Percentiles rank a stretch among this genome's conserved stretches.
Evolutionary conservation across 768 basidiomycete species (phyloP).

Genomic region (Coprinopsis strossmayeri): DNA sequence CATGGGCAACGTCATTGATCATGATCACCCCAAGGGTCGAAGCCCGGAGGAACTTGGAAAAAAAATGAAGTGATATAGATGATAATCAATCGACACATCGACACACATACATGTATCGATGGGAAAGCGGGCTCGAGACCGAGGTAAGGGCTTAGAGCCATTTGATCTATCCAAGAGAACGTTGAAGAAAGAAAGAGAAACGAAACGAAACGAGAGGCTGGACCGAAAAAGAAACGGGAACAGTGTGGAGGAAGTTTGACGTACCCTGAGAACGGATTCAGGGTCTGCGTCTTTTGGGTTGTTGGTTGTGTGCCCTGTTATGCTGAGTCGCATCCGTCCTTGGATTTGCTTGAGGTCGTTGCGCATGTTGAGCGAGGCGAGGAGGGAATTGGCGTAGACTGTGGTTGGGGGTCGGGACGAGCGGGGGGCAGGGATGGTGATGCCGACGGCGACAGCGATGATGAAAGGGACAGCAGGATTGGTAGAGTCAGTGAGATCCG

Average conservation of each 20-base stretch:
- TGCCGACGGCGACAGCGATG: no score
- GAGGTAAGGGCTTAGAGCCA: no score
- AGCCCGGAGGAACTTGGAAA: no score
- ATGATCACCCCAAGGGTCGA: no score
- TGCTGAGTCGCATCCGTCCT: constrained; percentile 1
- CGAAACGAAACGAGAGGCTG: background rate
- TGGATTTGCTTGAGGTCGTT: constrained; percentile 6
- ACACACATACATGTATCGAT: no score
- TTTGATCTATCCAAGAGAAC: no score
- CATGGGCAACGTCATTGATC: no score
- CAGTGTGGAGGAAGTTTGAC: background rate
- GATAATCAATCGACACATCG: no score
- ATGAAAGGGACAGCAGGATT: background rate
- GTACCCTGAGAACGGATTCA: constrained; percentile 3
- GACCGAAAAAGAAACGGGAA: background rate
- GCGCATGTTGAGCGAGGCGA: constrained; percentile 19
- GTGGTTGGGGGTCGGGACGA: background rate
- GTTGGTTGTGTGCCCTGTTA: background rate
- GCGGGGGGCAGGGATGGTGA: no score
- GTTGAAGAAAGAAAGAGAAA: background rate
- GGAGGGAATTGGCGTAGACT: constrained; percentile 32
- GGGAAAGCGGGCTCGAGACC: no score
- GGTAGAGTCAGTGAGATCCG: background rate
- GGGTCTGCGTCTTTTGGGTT: background rate
- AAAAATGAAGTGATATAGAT: no score